Conservation (phyloP, 192 early-diverging fungal species). For the Mortierella hygrophila region DNA sequence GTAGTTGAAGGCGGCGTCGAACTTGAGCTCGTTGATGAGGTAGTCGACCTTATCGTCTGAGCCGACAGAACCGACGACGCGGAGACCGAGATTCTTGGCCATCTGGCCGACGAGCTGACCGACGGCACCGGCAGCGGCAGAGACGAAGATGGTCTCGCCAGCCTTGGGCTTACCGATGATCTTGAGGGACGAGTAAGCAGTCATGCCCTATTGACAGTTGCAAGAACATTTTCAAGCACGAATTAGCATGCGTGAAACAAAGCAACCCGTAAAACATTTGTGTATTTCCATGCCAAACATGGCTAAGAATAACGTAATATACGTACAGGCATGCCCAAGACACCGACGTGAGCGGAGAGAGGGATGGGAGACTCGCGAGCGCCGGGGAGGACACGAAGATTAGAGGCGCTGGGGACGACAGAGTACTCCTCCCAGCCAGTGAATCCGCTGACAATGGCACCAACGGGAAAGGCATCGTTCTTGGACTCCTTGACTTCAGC, state of each 20-base stretch:
- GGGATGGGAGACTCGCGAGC: constrained; percentile 43
- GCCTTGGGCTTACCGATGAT: constrained; percentile 80
- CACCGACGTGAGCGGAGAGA: constrained; percentile 40
- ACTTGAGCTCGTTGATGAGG: constrained; percentile 71
- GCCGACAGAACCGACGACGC: constrained; percentile 83
- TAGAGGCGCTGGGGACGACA: constrained; percentile 23
- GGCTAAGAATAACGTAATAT: constrained; percentile 53
- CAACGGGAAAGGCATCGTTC: constrained; percentile 67
- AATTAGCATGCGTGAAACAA: constrained; percentile 14
- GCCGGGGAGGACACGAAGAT: constrained; percentile 27
- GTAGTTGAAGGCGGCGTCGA: constrained; percentile 91
- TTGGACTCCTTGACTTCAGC: constrained; percentile 78
- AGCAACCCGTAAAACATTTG: neutral
- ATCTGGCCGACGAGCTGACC: constrained; percentile 82
- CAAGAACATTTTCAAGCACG: neutral
- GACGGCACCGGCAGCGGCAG: constrained; percentile 86
- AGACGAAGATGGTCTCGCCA: constrained; percentile 88
- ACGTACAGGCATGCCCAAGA: constrained; percentile 56
- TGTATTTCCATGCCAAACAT: neutral
- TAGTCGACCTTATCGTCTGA: constrained; percentile 81
- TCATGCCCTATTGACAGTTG: constrained; percentile 48
- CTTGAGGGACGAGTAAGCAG: constrained; percentile 53
- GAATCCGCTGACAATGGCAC: constrained; percentile 71
- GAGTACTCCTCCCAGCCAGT: constrained; percentile 62
- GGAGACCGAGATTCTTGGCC: constrained; percentile 76